Base-by-base conservation (phyloP, 2,329 filamentous ascomycete genomes). In the Sarocladium oryzae region DNA sequence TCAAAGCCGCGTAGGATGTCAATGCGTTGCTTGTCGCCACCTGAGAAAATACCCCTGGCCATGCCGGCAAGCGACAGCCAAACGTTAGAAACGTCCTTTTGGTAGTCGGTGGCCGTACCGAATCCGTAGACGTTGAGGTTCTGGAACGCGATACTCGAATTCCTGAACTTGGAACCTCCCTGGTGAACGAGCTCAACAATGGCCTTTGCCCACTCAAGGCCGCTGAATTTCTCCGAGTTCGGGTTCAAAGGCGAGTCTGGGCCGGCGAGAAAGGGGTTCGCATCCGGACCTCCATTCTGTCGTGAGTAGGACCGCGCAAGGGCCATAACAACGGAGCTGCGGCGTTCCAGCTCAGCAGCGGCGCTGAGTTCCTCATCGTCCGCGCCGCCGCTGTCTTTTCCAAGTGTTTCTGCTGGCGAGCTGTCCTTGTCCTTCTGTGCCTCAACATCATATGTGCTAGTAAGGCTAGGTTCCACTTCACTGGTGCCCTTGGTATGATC, bases 1-100 rank as follows among this genome's bases (percentile, higher is more conserved):
- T 88, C 84, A 52, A 87, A 82, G 58, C 80, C 70, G 55, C 76
- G 79, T 54, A 89, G 67, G 57, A 89, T 89, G 59, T 89, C 81
- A 56, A 86, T 82, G 56, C 79, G 79, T 45, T 70, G 75, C 57
- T 74, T 69, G 36, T 74, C 74, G 56, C 75, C 57, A 35, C 79
- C 58, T 3, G 78, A 78, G 26, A 85, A 61, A 1, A 85, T 60
- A 1, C 76, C 68, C 51, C 75, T 72, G 1, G 68, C 61, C n/a
- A 73, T 50, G 10, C 70, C 69, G 1, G 65, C 66, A 0, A 66
- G 58, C 46, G 79, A 76, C 2, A 85, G 65, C 70, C 78, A 81
- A 52, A 84, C 69, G 57, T 85, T 86, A 56, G 67, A 70, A 26
- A 86, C 80, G 56, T 84, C 77, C 67, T 82, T 84, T 61, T 89